phyloP scores from a whole-genome alignment of 2,329 filamentous ascomycete species.

The Aspergillus candidus region DNA sequence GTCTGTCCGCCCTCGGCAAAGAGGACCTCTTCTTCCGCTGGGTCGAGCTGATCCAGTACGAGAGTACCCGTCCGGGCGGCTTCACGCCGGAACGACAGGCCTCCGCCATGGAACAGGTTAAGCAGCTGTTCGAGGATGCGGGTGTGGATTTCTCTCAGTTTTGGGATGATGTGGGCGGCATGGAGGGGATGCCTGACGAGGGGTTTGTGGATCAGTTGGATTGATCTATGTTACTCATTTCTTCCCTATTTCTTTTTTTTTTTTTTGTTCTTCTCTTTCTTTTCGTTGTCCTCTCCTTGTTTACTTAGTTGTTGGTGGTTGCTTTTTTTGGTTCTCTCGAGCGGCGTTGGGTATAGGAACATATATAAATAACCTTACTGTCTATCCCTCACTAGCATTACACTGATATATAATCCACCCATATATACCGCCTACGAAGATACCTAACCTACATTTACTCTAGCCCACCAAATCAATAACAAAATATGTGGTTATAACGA shows the following conservation, averaged over 20 bases:
- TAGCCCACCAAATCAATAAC: no score
- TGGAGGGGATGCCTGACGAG: slow-evolving; percentile 30
- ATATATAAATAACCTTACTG: no score
- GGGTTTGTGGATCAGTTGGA: slow-evolving; percentile 48
- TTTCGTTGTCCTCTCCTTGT: background rate
- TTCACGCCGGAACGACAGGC: slow-evolving; percentile 71
- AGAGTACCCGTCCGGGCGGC: slow-evolving; percentile 70
- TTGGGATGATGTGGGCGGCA: slow-evolving; percentile 63
- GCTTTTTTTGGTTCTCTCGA: background rate
- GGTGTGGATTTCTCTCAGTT: slow-evolving; percentile 78
- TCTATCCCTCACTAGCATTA: no score
- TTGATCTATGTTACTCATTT: slow-evolving; percentile 13
- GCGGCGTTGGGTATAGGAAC: no score
- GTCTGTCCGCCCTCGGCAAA: slow-evolving; percentile 68
- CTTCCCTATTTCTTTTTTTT: background rate
- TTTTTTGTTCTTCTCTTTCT: background rate
- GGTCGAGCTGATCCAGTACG: slow-evolving; percentile 88
- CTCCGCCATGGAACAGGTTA: slow-evolving; percentile 65
- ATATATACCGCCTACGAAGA: no score
- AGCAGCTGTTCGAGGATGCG: slow-evolving; percentile 66
- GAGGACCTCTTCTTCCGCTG: slow-evolving; percentile 86
- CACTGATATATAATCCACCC: no score
- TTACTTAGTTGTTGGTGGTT: background rate
- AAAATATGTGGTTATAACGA: no score
- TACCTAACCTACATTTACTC: no score